Evolutionary conservation across 2,329 filamentous ascomycete species (phyloP).

Genomic region (Tolypocladium endophyticum): DNA sequence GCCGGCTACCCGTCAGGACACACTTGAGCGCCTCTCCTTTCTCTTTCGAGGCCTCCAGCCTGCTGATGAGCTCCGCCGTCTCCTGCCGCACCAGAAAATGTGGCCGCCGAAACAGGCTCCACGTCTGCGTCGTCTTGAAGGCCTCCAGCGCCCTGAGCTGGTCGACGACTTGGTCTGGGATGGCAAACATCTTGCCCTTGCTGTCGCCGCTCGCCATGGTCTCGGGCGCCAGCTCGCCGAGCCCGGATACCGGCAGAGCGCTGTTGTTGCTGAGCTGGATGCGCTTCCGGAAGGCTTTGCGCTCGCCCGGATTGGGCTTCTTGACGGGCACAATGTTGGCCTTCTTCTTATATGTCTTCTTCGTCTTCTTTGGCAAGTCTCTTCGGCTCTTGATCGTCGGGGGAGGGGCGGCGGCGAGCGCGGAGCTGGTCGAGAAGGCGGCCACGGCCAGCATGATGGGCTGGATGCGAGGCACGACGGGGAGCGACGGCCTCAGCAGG

Average conservation of each 20-base stretch:
- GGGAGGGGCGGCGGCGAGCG: slow-evolving; percentile 16
- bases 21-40: slow-evolving; percentile 47
- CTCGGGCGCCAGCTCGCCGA: slow-evolving; percentile 48
- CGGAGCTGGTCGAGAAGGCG: slow-evolving; percentile 27
- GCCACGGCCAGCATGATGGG: slow-evolving; percentile 22
- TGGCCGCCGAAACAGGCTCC: slow-evolving; percentile 76
- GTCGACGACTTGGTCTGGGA: slow-evolving; percentile 64
- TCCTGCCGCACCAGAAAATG: slow-evolving; percentile 69
- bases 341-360: slow-evolving; percentile 44
- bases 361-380: slow-evolving; percentile 25
- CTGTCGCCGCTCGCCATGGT: slow-evolving; percentile 44
- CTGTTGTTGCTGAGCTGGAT: slow-evolving; percentile 92
- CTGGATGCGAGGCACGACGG: slow-evolving; percentile 21
- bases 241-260: slow-evolving; percentile 63
- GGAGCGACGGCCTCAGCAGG: slow-evolving; percentile 26
- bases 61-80: slow-evolving; percentile 59
- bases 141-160: slow-evolving; percentile 73
- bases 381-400: slow-evolving; percentile 22
- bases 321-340: slow-evolving; percentile 32
- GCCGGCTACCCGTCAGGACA: slow-evolving; percentile 62
- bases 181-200: slow-evolving; percentile 55
- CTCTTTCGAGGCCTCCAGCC: slow-evolving; percentile 44
- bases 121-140: slow-evolving; percentile 84
- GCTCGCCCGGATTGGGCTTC: slow-evolving; percentile 64
- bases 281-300: slow-evolving; percentile 77